A percentile compares a stretch with the other conserved stretches of the same genome.
Conservation (phyloP, 2,329 filamentous ascomycete species). For the Falciphora oryzae region DNA sequence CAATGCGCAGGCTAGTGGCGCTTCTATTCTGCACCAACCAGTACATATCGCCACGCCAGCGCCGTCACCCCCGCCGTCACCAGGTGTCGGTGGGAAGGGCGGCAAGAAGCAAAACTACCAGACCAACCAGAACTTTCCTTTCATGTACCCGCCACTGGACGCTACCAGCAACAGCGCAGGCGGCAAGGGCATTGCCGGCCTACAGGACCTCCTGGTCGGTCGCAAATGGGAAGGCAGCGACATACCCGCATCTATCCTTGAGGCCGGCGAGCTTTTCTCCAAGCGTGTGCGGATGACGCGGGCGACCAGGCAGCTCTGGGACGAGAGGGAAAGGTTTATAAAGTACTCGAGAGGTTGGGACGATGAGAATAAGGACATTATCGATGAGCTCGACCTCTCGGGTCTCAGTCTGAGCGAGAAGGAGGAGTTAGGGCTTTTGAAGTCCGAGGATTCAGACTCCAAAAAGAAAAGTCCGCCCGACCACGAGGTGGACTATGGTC, state of each 20-base stretch:
- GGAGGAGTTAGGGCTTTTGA: conserved; percentile 41
- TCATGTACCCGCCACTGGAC: conserved; percentile 92
- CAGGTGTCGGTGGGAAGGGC: conserved; percentile 78
- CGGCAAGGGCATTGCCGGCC: conserved; percentile 75
- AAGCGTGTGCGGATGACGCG: conserved; percentile 85
- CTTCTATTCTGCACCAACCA: conserved; percentile 88
- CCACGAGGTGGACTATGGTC: conserved; percentile 43
- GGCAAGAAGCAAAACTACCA: conserved; percentile 99
- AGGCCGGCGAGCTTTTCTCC: conserved; percentile 89
- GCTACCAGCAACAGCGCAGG: conserved; percentile 83
- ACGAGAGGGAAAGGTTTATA: conserved; percentile 85
- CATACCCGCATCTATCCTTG: conserved; percentile 88
- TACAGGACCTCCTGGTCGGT: conserved; percentile 75
- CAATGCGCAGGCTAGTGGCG: conserved; percentile 50
- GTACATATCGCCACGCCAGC: conserved; percentile 98
- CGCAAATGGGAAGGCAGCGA: conserved; percentile 91
- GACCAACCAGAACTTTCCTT: conserved; percentile 97
- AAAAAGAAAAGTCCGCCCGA: conserved; percentile 29
- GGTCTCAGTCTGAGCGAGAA: conserved; percentile 34
- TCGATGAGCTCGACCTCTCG: conserved; percentile 33
- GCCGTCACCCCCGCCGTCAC: conserved; percentile 90
- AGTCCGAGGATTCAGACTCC: conserved; percentile 17
- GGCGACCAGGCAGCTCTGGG: conserved; percentile 89
- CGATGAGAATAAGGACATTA: conserved; percentile 36
- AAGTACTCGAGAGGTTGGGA: conserved; percentile 91